Conservation (phyloP, 148 eudicot species). For the Salicornia ramosissima region DNA sequence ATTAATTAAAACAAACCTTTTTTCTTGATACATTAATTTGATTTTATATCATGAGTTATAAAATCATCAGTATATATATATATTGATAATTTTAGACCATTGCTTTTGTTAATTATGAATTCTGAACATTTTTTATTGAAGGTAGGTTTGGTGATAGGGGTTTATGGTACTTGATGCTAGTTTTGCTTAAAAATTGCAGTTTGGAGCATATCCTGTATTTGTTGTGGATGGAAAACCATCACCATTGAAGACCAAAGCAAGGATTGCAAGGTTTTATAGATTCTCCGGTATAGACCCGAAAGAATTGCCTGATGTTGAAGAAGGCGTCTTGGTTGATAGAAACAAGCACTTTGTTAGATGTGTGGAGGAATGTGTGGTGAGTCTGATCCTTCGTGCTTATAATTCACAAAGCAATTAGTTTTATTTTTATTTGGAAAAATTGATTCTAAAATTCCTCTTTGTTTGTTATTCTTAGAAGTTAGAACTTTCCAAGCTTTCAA, state of each 20-base stretch:
- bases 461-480: too few species aligned
- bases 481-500: too few species aligned
- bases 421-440: background rate
- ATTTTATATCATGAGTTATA: background rate
- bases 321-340: constrained; percentile 66
- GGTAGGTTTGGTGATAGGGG: constrained; percentile 2
- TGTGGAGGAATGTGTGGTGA: constrained; percentile 74
- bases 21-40: background rate
- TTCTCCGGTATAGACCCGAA: constrained; percentile 59
- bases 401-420: background rate
- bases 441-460: background rate
- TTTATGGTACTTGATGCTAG: background rate
- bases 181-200: constrained; percentile 36
- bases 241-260: constrained; percentile 74
- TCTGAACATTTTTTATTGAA: background rate
- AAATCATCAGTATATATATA: too few species aligned
- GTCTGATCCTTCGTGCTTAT: constrained; percentile 15
- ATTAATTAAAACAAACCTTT: background rate
- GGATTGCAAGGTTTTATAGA: constrained; percentile 62
- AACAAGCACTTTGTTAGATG: constrained; percentile 57
- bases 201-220: constrained; percentile 98
- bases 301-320: constrained; percentile 43
- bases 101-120: background rate
- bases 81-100: too few species aligned
- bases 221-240: constrained; percentile 82